Evolutionary conservation across 768 basidiomycete genomes (phyloP).

Genomic region (Crucibulum laeve): DNA sequence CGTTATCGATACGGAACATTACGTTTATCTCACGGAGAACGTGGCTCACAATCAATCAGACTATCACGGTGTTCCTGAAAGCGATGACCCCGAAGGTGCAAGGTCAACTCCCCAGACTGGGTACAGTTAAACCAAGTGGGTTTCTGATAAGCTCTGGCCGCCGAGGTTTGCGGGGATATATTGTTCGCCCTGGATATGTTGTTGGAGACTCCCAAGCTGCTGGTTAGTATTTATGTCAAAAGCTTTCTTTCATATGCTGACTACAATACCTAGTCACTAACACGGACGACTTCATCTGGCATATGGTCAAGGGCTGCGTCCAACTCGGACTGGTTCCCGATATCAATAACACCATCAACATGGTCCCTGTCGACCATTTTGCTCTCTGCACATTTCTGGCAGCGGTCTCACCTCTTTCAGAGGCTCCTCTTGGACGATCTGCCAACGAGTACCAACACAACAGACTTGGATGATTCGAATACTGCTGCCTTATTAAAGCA

Average conservation of each 20-base stretch:
- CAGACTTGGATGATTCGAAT: slow-evolving; percentile 85
- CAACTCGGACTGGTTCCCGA: slow-evolving; percentile 96
- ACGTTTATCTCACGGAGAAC: slow-evolving; percentile 81
- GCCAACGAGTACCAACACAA: slow-evolving; percentile 93
- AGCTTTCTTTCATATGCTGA: background rate
- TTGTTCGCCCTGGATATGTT: slow-evolving; percentile 92
- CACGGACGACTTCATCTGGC: slow-evolving; percentile 99
- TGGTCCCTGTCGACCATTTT: slow-evolving; percentile 97
- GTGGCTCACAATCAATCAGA: slow-evolving; percentile 33
- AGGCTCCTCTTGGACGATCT: slow-evolving; percentile 80
- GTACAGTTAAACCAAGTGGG: slow-evolving; percentile 99
- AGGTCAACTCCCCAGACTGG: slow-evolving; percentile 74
- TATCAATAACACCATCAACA: slow-evolving; percentile 97
- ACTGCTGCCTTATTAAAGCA: slow-evolving; percentile 59
- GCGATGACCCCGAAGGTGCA: slow-evolving; percentile 86
- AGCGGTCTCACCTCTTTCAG: slow-evolving; percentile 53
- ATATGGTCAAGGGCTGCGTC: slow-evolving; percentile 96
- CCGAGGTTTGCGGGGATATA: slow-evolving; percentile 79
- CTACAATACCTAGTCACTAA: slow-evolving; percentile 69
- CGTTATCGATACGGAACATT: slow-evolving; percentile 89
- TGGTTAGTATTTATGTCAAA: slow-evolving; percentile 38
- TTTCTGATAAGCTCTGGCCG: slow-evolving; percentile 91
- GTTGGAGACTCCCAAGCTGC: slow-evolving; percentile 89
- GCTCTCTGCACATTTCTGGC: slow-evolving; percentile 78
- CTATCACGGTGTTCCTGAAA: slow-evolving; percentile 75